phyloP scores from a whole-genome alignment of 106 monocot genomes.

The Iris macrosiphon region DNA sequence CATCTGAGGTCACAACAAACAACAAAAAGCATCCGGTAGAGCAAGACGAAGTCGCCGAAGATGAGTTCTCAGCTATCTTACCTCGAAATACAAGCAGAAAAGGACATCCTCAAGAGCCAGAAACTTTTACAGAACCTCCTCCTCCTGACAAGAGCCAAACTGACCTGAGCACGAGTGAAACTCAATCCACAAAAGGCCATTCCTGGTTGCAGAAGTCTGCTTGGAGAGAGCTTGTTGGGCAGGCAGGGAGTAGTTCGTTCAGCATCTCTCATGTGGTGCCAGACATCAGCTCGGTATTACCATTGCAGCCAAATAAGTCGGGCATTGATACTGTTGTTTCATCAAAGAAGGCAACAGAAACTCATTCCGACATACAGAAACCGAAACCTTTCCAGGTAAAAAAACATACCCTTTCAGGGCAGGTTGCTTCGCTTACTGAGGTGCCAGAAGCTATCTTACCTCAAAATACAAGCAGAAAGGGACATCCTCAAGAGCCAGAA shows the following conservation, averaged over 20 bases:
- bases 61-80: slow-evolving; percentile 11
- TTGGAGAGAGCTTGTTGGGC: slow-evolving; percentile 85
- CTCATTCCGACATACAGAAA: neutral
- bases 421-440: neutral
- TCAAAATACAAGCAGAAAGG: neutral
- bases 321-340: neutral
- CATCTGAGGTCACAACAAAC: slow-evolving; percentile 13
- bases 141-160: slow-evolving; percentile 4
- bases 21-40: slow-evolving; percentile 3
- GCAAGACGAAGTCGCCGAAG: slow-evolving; percentile 5
- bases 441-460: neutral
- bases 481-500: neutral
- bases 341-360: slow-evolving; percentile 16
- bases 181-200: slow-evolving; percentile 14
- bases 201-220: slow-evolving; percentile 82
- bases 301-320: slow-evolving; percentile 3
- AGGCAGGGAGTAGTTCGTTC: slow-evolving; percentile 30
- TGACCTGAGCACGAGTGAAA: neutral
- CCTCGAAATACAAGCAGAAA: slow-evolving; percentile 3
- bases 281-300: neutral
- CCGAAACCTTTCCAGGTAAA: slow-evolving; percentile 2
- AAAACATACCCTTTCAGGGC: neutral
- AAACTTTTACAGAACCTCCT: neutral
- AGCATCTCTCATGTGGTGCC: slow-evolving; percentile 47
- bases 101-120: slow-evolving; percentile 3